Conservation (phyloP, 2,329 filamentous ascomycete species). For the Hypoxylon sp. region DNA sequence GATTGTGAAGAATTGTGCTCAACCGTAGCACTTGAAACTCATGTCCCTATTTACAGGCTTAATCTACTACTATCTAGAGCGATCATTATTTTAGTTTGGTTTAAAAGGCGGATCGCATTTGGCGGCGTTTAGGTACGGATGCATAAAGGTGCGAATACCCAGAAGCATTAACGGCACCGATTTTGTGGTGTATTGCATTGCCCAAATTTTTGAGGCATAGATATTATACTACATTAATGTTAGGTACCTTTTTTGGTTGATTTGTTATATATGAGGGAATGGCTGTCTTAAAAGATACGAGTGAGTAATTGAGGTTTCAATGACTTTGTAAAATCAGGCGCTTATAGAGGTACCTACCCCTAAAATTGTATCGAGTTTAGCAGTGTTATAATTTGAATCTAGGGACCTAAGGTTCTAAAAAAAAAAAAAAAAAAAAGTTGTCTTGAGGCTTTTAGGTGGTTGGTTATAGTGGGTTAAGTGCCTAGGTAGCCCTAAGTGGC, state of each 20-base stretch:
- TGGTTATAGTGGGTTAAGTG: background rate
- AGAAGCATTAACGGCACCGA: background rate
- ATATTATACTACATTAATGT: background rate
- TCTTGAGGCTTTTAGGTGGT: background rate
- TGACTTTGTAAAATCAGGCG: no score
- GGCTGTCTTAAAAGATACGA: background rate
- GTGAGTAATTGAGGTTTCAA: background rate
- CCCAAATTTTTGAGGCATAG: background rate
- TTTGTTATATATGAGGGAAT: background rate
- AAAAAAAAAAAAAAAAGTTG: background rate
- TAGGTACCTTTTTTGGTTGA: background rate
- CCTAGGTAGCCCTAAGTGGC: background rate
- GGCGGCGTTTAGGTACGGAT: background rate
- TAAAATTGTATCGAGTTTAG: background rate
- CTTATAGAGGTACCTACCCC: background rate
- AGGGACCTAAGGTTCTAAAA: background rate
- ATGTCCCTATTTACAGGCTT: background rate
- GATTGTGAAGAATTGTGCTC: conserved; percentile 94
- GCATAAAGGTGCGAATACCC: background rate
- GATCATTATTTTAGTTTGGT: background rate
- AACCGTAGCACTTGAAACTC: conserved; percentile 61
- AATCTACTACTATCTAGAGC: background rate
- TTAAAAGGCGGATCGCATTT: background rate
- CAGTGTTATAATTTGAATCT: background rate
- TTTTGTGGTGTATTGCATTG: background rate